Evolutionary conservation across 2,329 filamentous ascomycete species (phyloP).

Genomic region (Amesomyces nigricolor): DNA sequence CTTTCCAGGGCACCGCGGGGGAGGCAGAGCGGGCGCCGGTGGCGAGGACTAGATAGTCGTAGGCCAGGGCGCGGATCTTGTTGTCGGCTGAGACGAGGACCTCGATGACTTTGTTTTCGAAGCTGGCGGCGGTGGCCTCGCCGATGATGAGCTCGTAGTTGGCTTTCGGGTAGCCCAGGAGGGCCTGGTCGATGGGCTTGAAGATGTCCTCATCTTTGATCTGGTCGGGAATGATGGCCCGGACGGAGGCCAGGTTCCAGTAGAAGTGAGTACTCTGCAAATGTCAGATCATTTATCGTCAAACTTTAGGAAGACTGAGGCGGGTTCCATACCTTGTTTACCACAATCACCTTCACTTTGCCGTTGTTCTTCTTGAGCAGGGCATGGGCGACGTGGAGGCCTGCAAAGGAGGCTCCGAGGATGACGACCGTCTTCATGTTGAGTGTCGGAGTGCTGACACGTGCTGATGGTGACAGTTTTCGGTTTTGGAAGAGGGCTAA

Average conservation of each 20-base stretch:
- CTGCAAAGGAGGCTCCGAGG: slow-evolving; percentile 49
- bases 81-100: slow-evolving; percentile 32
- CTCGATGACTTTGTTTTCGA: slow-evolving; percentile 40
- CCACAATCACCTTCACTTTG: slow-evolving; percentile 49
- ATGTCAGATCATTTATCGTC: not conserved
- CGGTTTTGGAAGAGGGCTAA: not conserved
- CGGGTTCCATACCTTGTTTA: slow-evolving; percentile 44
- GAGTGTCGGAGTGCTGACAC: not conserved
- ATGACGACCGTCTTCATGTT: slow-evolving; percentile 50
- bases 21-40: slow-evolving; percentile 45
- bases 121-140: slow-evolving; percentile 40
- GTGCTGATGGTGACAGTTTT: not conserved
- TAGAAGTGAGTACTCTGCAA: slow-evolving; percentile 51
- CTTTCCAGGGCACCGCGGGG: slow-evolving; percentile 48
- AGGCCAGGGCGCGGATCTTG: slow-evolving; percentile 34
- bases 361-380: slow-evolving; percentile 48
- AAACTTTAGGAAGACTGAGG: not conserved
- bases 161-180: slow-evolving; percentile 43
- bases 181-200: slow-evolving; percentile 43
- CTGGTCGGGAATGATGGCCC: slow-evolving; percentile 47
- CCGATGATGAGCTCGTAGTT: slow-evolving; percentile 50
- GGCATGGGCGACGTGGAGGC: slow-evolving; percentile 48
- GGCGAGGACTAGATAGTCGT: slow-evolving; percentile 54
- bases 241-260: slow-evolving; percentile 53
- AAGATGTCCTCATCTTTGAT: slow-evolving; percentile 47